Base-by-base conservation (phyloP, 768 basidiomycete genomes). In the Xanthoconium purpureum region DNA sequence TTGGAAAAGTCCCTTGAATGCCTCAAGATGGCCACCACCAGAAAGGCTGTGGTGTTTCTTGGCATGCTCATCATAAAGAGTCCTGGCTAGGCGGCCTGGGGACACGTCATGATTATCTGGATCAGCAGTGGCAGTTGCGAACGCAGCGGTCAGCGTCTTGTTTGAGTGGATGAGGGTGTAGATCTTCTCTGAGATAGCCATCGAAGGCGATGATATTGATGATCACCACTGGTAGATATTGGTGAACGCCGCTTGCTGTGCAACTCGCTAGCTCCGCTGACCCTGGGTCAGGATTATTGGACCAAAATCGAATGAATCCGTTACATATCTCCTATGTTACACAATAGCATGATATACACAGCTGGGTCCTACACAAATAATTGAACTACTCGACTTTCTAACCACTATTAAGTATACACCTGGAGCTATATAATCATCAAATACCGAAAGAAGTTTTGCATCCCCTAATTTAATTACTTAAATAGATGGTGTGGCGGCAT, bases 101-200 rank as follows among this genome's bases (percentile, higher is more conserved):
- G 61, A 55, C 3, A 63, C 52, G 38, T 66, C 35, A 5, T 40
- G 40, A 55, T 46, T 32, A n/a, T 66, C 65, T 33, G 56, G 57
- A 3, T 42, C 63, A 3, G 73, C 74, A 47, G 77, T 56, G 20
- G 55, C 71, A 36, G 68, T 56, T 6, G 76, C 73, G 30, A 83
- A 67, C 43, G 77, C 73, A 2, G 73, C 64, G 0, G 79, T 80
- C 51, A 81, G 63, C 9, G 78, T 78, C 54, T 69, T 66, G 13
- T 62, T 53, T 3, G 71, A 69, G 32, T 67, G 70, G 9, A 70
- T 65, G 7, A 77, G 65, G 47, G 68, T 59, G 55, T 68, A 63
- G 17, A 72, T 70, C 46, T 66, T 65, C 39, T 73, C 70, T 46
- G 71, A 70, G 50, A 71, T 49, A 12, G 58, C 42, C 67, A 71